These are phyloP conservation scores for Pseudocercospora ulei DNA, from an alignment of 2,329 filamentous ascomycete genomes.

Conservation along the genomic window DNA sequence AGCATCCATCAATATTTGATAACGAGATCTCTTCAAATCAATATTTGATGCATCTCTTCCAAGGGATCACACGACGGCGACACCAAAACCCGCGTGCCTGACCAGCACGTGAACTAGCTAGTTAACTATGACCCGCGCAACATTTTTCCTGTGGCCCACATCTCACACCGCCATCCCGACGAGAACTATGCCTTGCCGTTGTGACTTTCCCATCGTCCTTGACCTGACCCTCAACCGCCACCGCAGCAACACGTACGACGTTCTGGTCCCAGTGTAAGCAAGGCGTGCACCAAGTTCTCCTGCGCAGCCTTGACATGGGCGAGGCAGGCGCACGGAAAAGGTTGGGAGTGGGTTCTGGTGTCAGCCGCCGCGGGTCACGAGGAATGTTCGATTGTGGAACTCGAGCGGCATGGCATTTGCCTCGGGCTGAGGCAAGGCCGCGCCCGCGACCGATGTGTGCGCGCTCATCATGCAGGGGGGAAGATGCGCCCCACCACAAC, in stretches of 20 bases:
- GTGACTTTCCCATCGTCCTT: conserved; percentile 34
- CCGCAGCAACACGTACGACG: conserved; percentile 40
- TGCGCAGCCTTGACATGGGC: conserved; percentile 45
- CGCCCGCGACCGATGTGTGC: conserved; percentile 38
- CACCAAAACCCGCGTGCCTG: too few species aligned
- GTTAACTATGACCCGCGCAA: too few species aligned
- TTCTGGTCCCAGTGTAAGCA: conserved; percentile 37
- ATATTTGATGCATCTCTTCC: too few species aligned
- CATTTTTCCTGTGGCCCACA: too few species aligned
- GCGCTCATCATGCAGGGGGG: too few species aligned
- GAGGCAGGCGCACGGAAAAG: conserved; percentile 40
- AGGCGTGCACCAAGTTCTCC: conserved; percentile 41
- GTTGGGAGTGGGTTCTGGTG: conserved; percentile 39
- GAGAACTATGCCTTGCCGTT: conserved; percentile 40
- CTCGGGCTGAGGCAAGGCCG: conserved; percentile 38
- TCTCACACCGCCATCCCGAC: too few species aligned
- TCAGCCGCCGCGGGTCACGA: conserved; percentile 43
- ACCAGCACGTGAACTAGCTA: too few species aligned
- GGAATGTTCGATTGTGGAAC: conserved; percentile 30
- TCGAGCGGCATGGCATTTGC: conserved; percentile 24
- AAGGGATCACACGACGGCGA: too few species aligned
- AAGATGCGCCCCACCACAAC: too few species aligned
- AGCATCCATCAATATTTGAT: too few species aligned
- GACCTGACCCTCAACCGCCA: conserved; percentile 41
- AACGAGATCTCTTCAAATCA: too few species aligned